phyloP scores from a whole-genome alignment of 1,284 basidiomycete species.

The Cryptococcus sp. region DNA sequence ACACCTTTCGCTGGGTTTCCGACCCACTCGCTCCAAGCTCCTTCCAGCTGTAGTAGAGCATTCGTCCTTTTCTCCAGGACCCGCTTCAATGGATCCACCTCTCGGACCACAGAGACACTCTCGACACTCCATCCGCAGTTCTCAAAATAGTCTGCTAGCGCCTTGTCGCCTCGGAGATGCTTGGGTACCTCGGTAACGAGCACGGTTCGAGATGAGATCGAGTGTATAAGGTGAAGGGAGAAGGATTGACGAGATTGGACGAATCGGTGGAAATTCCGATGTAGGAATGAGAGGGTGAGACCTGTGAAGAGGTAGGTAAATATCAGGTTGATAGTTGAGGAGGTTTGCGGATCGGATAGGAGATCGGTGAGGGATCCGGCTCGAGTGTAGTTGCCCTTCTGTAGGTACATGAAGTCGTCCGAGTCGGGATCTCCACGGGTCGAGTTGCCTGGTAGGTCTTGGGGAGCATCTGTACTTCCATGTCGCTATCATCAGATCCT shows the following conservation, averaged over 20 bases:
- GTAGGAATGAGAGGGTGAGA: slow-evolving; percentile 77
- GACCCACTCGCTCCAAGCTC: slow-evolving; percentile 81
- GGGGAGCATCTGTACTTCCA: slow-evolving; percentile 61
- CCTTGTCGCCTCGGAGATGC: slow-evolving; percentile 76
- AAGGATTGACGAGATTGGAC: slow-evolving; percentile 89
- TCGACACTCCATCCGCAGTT: slow-evolving; percentile 52
- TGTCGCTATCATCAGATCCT: slow-evolving; percentile 58
- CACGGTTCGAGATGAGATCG: slow-evolving; percentile 87
- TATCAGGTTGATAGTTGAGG: slow-evolving; percentile 78
- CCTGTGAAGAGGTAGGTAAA: slow-evolving; percentile 92
- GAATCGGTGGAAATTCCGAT: slow-evolving; percentile 84
- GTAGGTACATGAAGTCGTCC: slow-evolving; percentile 40
- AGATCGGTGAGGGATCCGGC: slow-evolving; percentile 54
- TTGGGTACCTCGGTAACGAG: slow-evolving; percentile 77
- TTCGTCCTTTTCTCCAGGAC: slow-evolving; percentile 72
- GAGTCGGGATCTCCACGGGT: background rate
- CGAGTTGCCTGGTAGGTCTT: slow-evolving; percentile 54
- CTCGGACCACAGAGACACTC: slow-evolving; percentile 77
- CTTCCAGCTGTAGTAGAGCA: slow-evolving; percentile 72
- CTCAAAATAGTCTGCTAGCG: slow-evolving; percentile 91
- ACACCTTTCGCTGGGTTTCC: slow-evolving; percentile 76
- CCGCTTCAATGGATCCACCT: slow-evolving; percentile 67
- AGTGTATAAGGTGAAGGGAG: slow-evolving; percentile 87
- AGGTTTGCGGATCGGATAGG: slow-evolving; percentile 77
- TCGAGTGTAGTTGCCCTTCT: slow-evolving; percentile 5